Evolutionary conservation across 2,329 filamentous ascomycete species (phyloP).

Genomic region (Pseudocercospora macadamiae): DNA sequence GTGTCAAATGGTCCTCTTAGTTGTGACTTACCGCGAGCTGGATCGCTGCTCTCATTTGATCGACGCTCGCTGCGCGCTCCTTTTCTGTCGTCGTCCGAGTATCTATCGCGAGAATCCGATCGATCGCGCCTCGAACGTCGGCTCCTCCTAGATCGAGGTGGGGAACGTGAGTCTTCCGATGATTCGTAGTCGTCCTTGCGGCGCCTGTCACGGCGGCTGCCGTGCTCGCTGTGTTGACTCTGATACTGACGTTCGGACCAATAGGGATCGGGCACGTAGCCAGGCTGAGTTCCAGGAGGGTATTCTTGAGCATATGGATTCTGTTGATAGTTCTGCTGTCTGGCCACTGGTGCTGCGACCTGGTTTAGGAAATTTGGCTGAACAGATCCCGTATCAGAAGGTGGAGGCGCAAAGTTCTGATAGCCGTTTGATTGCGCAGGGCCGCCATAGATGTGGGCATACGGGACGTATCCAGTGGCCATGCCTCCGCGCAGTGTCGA

Average conservation of each 20-base stretch:
- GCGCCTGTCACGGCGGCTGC: slow-evolving; percentile 19
- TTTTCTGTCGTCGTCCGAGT: slow-evolving; percentile 25
- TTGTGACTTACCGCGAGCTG: slow-evolving; percentile 33
- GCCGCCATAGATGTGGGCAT: slow-evolving; percentile 39
- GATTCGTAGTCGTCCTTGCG: slow-evolving; percentile 23
- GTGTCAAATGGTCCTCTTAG: slow-evolving; percentile 32
- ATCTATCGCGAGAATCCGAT: slow-evolving; percentile 13
- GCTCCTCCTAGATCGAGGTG: slow-evolving; percentile 9
- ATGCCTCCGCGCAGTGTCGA: slow-evolving; percentile 28
- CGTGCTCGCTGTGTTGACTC: slow-evolving; percentile 15
- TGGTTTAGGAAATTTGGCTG: slow-evolving; percentile 32
- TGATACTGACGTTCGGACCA: slow-evolving; percentile 15
- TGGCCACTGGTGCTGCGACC: slow-evolving; percentile 24
- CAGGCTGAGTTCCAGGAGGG: slow-evolving; percentile 25
- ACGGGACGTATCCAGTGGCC: slow-evolving; percentile 38
- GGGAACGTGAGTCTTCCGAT: slow-evolving; percentile 9
- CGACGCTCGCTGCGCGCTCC: slow-evolving; percentile 24
- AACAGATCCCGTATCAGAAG: slow-evolving; percentile 27
- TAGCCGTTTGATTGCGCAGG: slow-evolving; percentile 17
- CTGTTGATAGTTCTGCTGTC: slow-evolving; percentile 29
- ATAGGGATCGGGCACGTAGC: slow-evolving; percentile 25
- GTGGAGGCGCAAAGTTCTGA: slow-evolving; percentile 22
- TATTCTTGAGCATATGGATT: slow-evolving; percentile 34
- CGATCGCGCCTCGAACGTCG: slow-evolving; percentile 14
- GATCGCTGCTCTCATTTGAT: slow-evolving; percentile 15